Conservation (phyloP, 2,329 filamentous ascomycete species). For the Alternaria gaisen region DNA sequence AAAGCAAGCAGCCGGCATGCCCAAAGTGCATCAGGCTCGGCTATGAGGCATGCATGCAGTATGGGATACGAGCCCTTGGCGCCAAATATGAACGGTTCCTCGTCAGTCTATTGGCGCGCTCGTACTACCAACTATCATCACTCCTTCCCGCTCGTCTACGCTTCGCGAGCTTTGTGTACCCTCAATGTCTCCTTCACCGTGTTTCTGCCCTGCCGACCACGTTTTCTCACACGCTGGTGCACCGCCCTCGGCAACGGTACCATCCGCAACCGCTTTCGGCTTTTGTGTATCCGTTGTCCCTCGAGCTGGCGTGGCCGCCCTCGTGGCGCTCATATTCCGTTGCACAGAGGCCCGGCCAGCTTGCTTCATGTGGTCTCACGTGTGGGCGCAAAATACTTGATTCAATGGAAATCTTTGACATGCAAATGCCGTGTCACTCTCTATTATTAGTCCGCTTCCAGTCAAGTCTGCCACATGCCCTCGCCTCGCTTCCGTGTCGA, state of each 20-base stretch:
- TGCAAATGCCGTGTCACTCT: conserved; percentile 46
- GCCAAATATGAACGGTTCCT: conserved; percentile 26
- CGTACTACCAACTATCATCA: conserved; percentile 40
- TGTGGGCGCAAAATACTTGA: conserved; percentile 40
- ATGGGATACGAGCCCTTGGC: conserved; percentile 35
- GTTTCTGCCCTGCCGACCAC: conserved; percentile 36
- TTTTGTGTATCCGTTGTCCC: conserved; percentile 34
- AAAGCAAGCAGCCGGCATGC: conserved; percentile 28
- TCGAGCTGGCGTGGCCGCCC: conserved; percentile 45
- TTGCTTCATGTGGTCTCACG: conserved; percentile 50
- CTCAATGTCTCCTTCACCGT: conserved; percentile 26
- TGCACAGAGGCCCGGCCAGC: conserved; percentile 39
- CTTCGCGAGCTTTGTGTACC: conserved; percentile 33
- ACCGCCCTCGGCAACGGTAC: conserved; percentile 34
- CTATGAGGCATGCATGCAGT: conserved; percentile 32
- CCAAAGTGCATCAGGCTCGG: conserved; percentile 26
- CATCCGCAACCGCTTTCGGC: conserved; percentile 33
- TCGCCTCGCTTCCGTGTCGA: conserved; percentile 12
- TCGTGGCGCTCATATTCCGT: conserved; percentile 47
- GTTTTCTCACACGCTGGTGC: conserved; percentile 34
- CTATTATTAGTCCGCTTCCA: conserved; percentile 43
- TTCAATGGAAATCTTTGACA: conserved; percentile 47
- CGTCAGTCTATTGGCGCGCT: conserved; percentile 26
- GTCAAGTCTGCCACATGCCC: conserved; percentile 22
- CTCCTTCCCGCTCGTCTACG: conserved; percentile 27